Evolutionary conservation across 148 eudicot genomes (phyloP), one percentile per base, ranked within the genome.

Genomic region (Camellia sinensis): DNA sequence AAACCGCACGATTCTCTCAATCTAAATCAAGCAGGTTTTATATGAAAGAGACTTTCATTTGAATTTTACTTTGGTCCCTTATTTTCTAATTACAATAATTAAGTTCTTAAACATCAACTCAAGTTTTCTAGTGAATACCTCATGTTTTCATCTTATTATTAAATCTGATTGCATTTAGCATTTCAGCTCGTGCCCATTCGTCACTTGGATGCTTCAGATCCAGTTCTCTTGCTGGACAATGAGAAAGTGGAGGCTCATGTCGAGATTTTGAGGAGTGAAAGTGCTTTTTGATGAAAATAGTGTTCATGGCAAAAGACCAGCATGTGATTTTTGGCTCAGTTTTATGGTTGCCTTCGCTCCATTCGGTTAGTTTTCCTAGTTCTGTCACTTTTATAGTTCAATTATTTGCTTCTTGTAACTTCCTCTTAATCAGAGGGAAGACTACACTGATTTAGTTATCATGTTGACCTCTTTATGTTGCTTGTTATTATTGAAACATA

Each of bases 291-390:
- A 40, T 66, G 69, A 10, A 66, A 66, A 66, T 66, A 37, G 44
- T 44, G 46, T 29, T 44, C 15, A 18, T 9, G 18, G 48, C 13
- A 40, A 67, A 67, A 13, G 37, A 67, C 71, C 15, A 37, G 71
- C 46, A 41, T n/a, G 41, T 40, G 69, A 14, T 66, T 29, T 66
- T 29, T 66, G 69, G 44, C 37, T 66, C 40, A 7, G 37, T 29
- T 66, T 29, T 37, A 7, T 7, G 37, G 48, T 44, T 40, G 71
- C 48, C 71, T 67, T 29, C 46, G 2, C 19, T 67, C 71, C 6
- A 40, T 14, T 67, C 48, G 71, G 71, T 67, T 15, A 67, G 71
- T 67, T 67, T 67, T 67, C 71, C 71, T 67, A 46, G 7, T 67
- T 67, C 37, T 29, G 3, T 67, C 46, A 8, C 41, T n/a, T 67